A percentile compares a stretch with the other conserved stretches of the same genome.
phyloP scores from a whole-genome alignment of 2,329 filamentous ascomycete species.

The Trematosphaeria pertusa region DNA sequence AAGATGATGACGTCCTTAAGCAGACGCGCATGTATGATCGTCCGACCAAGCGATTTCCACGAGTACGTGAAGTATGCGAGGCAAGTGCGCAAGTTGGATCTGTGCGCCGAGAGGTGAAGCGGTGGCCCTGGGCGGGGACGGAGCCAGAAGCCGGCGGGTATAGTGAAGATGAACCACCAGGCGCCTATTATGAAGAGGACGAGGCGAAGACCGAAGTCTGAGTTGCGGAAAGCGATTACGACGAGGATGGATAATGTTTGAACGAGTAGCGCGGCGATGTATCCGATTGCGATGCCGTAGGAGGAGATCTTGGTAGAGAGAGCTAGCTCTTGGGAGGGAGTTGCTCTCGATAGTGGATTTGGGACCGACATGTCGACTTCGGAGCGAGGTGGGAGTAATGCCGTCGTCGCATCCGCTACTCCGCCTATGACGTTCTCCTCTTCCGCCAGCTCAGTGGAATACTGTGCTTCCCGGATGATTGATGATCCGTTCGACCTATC shows the following conservation, averaged over 20 bases:
- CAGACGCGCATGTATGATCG: conserved; percentile 74
- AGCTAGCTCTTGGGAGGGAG: conserved; percentile 71
- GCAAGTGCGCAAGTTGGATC: conserved; percentile 58
- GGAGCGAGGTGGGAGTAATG: conserved; percentile 41
- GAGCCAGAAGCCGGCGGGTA: conserved; percentile 87
- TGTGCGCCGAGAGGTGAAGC: conserved; percentile 40
- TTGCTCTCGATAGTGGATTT: conserved; percentile 34
- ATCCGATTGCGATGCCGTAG: conserved; percentile 91
- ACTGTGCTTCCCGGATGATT: conserved; percentile 32
- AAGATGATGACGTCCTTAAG: conserved; percentile 79
- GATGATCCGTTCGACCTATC: conserved; percentile 24
- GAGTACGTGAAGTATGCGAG: conserved; percentile 78
- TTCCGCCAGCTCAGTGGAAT: conserved; percentile 33
- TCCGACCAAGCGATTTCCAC: conserved; percentile 86
- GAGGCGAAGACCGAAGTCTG: conserved; percentile 83
- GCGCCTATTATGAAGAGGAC: conserved; percentile 85
- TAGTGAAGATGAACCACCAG: conserved; percentile 94
- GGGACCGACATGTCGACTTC: conserved; percentile 39
- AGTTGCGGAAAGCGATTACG: conserved; percentile 67
- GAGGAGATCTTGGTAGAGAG: conserved; percentile 92
- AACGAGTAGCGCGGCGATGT: conserved; percentile 82
- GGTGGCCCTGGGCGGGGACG: conserved; percentile 88
- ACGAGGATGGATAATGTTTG: conserved; percentile 83
- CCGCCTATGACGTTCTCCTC: conserved; percentile 35
- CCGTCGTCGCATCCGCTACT: conserved; percentile 44